A percentile compares a stretch with the other conserved stretches of the same genome.
These are phyloP conservation scores for Stemphylium lycopersici DNA, from an alignment of 2,329 filamentous ascomycete genomes.

Conservation along the genomic window DNA sequence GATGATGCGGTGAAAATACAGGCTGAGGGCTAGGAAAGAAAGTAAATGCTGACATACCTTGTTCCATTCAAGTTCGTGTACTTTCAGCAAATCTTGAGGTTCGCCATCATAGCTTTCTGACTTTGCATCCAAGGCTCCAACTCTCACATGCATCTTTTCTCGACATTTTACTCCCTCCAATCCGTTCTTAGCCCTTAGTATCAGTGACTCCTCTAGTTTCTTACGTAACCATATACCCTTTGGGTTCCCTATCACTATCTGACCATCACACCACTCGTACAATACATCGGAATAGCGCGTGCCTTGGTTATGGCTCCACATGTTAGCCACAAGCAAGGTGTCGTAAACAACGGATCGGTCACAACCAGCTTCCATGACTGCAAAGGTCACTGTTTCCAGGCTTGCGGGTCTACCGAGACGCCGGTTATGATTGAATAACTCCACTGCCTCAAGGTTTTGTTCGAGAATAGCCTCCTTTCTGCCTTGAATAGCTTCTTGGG, in stretches of 20 bases:
- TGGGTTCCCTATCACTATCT: slow-evolving; percentile 21
- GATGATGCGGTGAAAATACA: no score
- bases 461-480: slow-evolving; percentile 35
- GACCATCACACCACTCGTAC: slow-evolving; percentile 38
- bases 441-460: slow-evolving; percentile 39
- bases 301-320: slow-evolving; percentile 15
- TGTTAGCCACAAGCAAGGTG: slow-evolving; percentile 28
- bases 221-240: slow-evolving; percentile 37
- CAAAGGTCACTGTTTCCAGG: slow-evolving; percentile 31
- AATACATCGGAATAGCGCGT: slow-evolving; percentile 26
- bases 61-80: slow-evolving; percentile 32
- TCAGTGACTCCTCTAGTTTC: slow-evolving; percentile 30
- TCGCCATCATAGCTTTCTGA: slow-evolving; percentile 28
- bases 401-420: slow-evolving; percentile 35
- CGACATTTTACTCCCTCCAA: no score
- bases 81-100: slow-evolving; percentile 24
- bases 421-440: slow-evolving; percentile 43
- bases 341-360: slow-evolving; percentile 42
- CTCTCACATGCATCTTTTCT: not conserved
- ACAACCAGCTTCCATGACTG: slow-evolving; percentile 39
- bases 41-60: slow-evolving; percentile 27
- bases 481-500: slow-evolving; percentile 19
- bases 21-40: no score
- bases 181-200: not conserved
- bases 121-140: slow-evolving; percentile 15